These are phyloP conservation scores for Talaromyces rugulosus DNA, from an alignment of 2,329 filamentous ascomycete species.

Conservation along the genomic window DNA sequence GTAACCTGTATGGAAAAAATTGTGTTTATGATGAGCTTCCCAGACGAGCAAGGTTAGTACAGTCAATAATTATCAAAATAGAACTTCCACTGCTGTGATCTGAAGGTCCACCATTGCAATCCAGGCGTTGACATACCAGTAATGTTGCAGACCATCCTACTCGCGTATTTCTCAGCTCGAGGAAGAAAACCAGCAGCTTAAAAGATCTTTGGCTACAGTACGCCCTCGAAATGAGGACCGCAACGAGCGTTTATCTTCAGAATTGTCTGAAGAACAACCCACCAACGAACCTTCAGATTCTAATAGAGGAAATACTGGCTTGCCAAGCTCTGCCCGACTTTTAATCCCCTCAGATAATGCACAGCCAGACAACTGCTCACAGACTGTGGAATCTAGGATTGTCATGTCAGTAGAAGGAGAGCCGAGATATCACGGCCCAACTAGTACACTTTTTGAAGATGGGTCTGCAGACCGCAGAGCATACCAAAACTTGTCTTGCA, in stretches of 20 bases:
- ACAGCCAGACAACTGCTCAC: conserved; percentile 4
- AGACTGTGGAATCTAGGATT: conserved; percentile 28
- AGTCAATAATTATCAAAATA: neutral
- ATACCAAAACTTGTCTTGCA: conserved; percentile 11
- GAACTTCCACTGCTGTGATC: neutral
- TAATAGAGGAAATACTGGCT: neutral
- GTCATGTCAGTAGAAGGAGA: conserved; percentile 38
- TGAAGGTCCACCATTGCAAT: too few species aligned
- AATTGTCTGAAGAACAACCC: neutral
- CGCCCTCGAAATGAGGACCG: conserved; percentile 1
- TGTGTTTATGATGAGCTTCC: conserved; percentile 12
- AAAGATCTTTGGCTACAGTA: conserved; percentile 14
- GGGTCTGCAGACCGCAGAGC: conserved; percentile 15
- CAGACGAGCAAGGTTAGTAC: conserved; percentile 5
- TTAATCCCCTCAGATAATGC: neutral
- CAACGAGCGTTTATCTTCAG: neutral
- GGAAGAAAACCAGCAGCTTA: conserved; percentile 18
- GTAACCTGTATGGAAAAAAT: conserved; percentile 17
- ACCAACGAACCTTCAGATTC: neutral
- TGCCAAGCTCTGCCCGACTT: neutral
- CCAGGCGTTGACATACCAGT: too few species aligned
- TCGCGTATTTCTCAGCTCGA: conserved; percentile 20
- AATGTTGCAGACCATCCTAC: conserved; percentile 15
- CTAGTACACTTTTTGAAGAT: conserved; percentile 48
- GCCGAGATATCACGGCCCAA: conserved; percentile 49